A percentile compares a stretch with the other conserved stretches of the same genome.
phyloP scores from a whole-genome alignment of 1,284 basidiomycete species.

The Waitea zeae region DNA sequence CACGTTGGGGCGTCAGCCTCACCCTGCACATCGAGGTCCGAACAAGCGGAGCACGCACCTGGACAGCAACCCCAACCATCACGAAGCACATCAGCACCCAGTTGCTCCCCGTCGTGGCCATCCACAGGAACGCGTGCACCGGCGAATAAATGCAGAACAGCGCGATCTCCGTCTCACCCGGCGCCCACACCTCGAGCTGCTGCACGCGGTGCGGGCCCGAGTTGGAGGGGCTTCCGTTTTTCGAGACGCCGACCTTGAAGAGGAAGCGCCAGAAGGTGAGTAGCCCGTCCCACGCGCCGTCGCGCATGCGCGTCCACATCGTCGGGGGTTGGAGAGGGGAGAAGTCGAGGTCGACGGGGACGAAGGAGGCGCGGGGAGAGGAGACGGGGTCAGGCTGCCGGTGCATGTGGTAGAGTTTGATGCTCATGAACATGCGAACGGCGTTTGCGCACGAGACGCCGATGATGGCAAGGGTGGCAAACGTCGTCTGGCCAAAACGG shows the following conservation, averaged over 20 bases:
- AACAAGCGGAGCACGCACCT: slow-evolving; percentile 23
- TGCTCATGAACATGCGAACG: slow-evolving; percentile 48
- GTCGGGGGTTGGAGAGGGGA: slow-evolving; percentile 23
- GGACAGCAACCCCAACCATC: slow-evolving; percentile 45
- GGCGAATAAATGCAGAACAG: slow-evolving; percentile 68
- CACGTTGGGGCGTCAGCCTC: not conserved
- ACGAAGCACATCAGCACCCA: slow-evolving; percentile 53
- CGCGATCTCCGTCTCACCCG: slow-evolving; percentile 50
- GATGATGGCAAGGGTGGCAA: no score
- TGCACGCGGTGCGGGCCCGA: slow-evolving; percentile 27
- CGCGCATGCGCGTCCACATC: slow-evolving; percentile 16
- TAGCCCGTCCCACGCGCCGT: slow-evolving; percentile 28
- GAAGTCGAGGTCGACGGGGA: slow-evolving; percentile 29
- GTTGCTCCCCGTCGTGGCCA: slow-evolving; percentile 47
- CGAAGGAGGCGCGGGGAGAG: slow-evolving; percentile 49
- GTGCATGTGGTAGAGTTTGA: slow-evolving; percentile 47
- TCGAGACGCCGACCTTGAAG: slow-evolving; percentile 38
- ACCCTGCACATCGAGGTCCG: not conserved
- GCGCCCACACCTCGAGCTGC: slow-evolving; percentile 63
- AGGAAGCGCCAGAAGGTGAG: slow-evolving; percentile 46
- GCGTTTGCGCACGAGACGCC: slow-evolving; percentile 33
- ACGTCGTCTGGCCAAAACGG: no score
- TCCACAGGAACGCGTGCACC: slow-evolving; percentile 54
- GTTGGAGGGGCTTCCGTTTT: slow-evolving; percentile 20
- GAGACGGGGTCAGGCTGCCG: slow-evolving; percentile 41